Base-by-base conservation (phyloP, 371 early-diverging fungal genomes). In the Zychaea mexicana region DNA sequence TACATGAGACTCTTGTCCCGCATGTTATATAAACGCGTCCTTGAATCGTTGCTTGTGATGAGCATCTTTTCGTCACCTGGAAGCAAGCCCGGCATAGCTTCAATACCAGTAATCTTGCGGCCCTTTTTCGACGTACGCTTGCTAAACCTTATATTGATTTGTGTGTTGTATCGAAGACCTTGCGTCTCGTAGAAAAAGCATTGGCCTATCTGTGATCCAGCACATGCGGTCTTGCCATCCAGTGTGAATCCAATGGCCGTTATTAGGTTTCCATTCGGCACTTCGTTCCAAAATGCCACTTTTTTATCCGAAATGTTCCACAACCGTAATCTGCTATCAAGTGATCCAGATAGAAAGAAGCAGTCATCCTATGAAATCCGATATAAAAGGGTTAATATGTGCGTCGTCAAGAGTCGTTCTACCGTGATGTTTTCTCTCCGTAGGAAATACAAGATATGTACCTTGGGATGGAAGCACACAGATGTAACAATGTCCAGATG, bases 241-340 rank as follows among this genome's bases (percentile, higher is more conserved):
- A 78, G 58, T 6, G 89, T 89, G 69, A 94, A 94, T 9, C 84
- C 86, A 10, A 94, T 85, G 0, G 95, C 90, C 2, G 95, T 95
- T 32, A 94, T 82, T 72, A 88, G 76, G 52, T 87, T 81, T 5
- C 76, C 79, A 36, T 83, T 73, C 3, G 87, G 85, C 42, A 92
- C 62, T 46, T 91, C 88, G 45, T 91, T 90, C 93, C 93, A 94
- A 52, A 82, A 79, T 9, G 79, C 71, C 19, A 95, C 92, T 38
- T 82, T 81, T 66, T 92, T 94, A 24, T 92, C 92, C 0, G 87
- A 83, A 21, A 95, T 87, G 68, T 87, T 89, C 96, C 96, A 95
- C 39, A 95, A 55, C 4, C 95, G 81, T 33, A 96, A 57, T 56
- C 86, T 85, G 30, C 91, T 78, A 71, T 95, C 95, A 45, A 94